Evolutionary conservation across 164 flowering plant genomes (phyloP), one percentile per base, ranked within the genome.

Genomic region (Aristolochia contorta): DNA sequence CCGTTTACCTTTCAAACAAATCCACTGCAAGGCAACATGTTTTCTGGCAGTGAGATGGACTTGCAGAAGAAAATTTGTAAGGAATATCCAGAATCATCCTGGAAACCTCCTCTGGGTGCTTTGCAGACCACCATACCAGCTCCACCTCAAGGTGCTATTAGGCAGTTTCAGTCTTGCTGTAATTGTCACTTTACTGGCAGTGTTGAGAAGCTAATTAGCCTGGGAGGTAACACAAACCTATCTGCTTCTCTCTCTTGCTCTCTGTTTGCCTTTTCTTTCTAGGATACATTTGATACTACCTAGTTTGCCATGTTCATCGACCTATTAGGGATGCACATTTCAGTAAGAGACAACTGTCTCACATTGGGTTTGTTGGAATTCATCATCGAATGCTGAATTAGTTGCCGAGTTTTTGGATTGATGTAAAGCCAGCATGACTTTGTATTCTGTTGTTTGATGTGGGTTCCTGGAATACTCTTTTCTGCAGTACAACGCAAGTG

Each of bases 91-190:
- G 60, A 67, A 48, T 12, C 72, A 49, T 51, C 56, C 37, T 58
- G 32, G 32, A 68, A 68, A 21, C 65, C 41, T 53, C 62, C 43
- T 41, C 69, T 59, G 58, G 69, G 53, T 20, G 37, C 70, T 23
- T 47, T 47, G 48, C 56, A 45, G 53, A 56, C 55, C n/a, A 53
- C 43, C 55, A 64, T 47, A 22, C 69, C 61, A 41, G 60, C 60
- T 62, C 45, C 50, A 55, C 58, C 70, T 67, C 74, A 69, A 54
- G 62, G 37, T 61, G 46, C 69, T 37, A 41, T 37, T 21, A 57
- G 53, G 57, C 56, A 66, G 30, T 53, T 47, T 19, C 74, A 63
- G 27, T 47, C 76, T 48, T 65, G 70, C 64, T 53, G 57, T 67
- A 20, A 41, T 33, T 25, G 43, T 60, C 60, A 48, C 52, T 18